Evolutionary conservation across 345 rosid species (phyloP), one percentile per base, ranked within the genome.

Genomic region (Gossypium arboreum): DNA sequence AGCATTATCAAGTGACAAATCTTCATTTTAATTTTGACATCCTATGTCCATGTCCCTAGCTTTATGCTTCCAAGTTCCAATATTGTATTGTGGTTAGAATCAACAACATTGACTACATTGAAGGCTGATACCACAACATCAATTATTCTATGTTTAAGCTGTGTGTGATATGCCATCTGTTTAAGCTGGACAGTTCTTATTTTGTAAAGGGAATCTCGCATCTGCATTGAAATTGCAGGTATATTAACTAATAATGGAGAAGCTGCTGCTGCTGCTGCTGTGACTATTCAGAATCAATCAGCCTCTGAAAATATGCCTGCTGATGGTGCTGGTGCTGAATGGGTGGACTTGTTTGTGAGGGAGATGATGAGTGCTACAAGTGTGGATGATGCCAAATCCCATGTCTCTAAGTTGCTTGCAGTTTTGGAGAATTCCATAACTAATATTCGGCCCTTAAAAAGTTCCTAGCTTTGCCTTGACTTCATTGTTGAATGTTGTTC

Each of bases 341-440:
- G 97, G 98, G 94, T 92, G 79, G 88, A 91, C 52, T 85, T 91
- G 80, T 76, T 94, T 54, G 97, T 94, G 64, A 83, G 82, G 73
- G 94, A 92, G 82, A 80, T 94, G 84, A 70, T 67, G 61, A 86
- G 77, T 45, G 88, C 97, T 76, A 61, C 84, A 57, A 86, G 82
- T 67, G 17, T 86, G 68, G 97, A 91, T 75, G 93, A 89, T 80
- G 94, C 92, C 11, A 89, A 87, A 84, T 71, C 79, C 27, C 93
- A 97, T 74, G 91, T 90, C 17, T 55, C 87, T 41, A 79, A 87
- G 71, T 87, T 87, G 72, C 87, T 94, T 24, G 92, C 86, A 82
- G 76, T 82, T 73, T 80, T 94, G 57, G 98, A 92, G 86, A 93
- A 85, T 75, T 25, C 27, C 27, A 27, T 3, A 29, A 29, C 34